phyloP scores from a whole-genome alignment of 2,329 filamentous ascomycete genomes.

The Xylaria sp. region DNA sequence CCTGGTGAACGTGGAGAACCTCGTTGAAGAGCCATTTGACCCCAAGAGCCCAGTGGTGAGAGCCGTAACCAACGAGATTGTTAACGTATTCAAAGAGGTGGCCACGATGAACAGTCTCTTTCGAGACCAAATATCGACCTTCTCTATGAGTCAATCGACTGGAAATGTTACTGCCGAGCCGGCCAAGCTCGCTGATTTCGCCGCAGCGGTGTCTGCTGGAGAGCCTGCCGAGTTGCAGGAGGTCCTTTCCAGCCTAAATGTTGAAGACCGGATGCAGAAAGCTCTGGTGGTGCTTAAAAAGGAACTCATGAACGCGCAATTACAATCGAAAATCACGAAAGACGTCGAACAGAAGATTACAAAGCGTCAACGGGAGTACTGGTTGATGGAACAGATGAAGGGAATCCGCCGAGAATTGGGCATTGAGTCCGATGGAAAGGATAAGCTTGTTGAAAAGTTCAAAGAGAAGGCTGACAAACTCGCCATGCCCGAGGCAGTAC shows the following conservation, averaged over 20 bases:
- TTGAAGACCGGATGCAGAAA: conserved; percentile 93
- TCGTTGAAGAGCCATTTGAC: conserved; percentile 88
- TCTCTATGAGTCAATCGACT: conserved; percentile 93
- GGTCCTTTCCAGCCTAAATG: conserved; percentile 86
- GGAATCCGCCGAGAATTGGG: conserved; percentile 95
- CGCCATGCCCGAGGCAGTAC: conserved; percentile 95
- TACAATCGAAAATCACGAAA: conserved; percentile 97
- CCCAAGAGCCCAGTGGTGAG: conserved; percentile 89
- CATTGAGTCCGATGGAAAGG: conserved; percentile 97
- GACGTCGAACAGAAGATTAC: conserved; percentile 98
- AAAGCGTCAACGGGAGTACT: conserved; percentile 97
- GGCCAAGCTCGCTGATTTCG: conserved; percentile 95
- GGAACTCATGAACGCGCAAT: conserved; percentile 96
- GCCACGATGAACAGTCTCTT: conserved; percentile 94
- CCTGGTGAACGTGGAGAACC: conserved; percentile 93
- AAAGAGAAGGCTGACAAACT: conserved; percentile 93
- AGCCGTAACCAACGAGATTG: conserved; percentile 95
- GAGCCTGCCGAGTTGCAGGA: conserved; percentile 93
- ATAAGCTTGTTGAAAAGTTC: conserved; percentile 97
- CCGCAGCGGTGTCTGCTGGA: conserved; percentile 93
- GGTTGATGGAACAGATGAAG: conserved; percentile 99
- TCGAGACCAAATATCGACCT: conserved; percentile 96
- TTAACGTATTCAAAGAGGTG: conserved; percentile 98
- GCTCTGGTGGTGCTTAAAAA: conserved; percentile 94
- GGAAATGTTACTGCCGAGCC: conserved; percentile 96